phyloP scores from a whole-genome alignment of 768 basidiomycete species.

The Pleurotus tuoliensis region DNA sequence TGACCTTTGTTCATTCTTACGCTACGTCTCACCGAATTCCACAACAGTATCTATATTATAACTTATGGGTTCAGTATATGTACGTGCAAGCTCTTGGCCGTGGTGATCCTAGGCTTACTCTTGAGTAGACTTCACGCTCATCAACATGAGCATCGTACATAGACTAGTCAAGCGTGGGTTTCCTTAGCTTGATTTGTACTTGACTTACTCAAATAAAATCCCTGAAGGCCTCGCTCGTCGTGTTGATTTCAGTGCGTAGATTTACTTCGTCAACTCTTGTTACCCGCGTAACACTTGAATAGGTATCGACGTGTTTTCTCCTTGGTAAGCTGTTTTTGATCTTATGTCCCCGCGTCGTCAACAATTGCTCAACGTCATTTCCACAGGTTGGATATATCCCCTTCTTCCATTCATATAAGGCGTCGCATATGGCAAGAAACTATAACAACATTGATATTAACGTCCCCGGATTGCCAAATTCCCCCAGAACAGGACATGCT shows the following conservation, averaged over 20 bases:
- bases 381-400: conserved; percentile 52
- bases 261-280: not conserved
- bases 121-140: conserved; percentile 56
- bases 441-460: conserved; percentile 62
- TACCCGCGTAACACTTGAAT: not conserved
- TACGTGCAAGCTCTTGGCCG: conserved; percentile 23
- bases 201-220: not conserved
- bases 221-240: conserved; percentile 51
- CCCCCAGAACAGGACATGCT: conserved; percentile 51
- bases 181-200: not conserved
- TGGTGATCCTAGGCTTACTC: conserved; percentile 9
- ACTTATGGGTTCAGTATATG: conserved; percentile 70
- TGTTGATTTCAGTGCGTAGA: conserved; percentile 68
- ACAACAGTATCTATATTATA: conserved; percentile 38
- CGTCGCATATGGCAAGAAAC: conserved; percentile 82
- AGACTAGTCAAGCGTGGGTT: conserved; percentile 58
- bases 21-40: conserved; percentile 3
- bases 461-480: conserved; percentile 54
- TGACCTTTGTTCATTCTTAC: not conserved
- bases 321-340: conserved; percentile 39
- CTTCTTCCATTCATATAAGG: conserved; percentile 54
- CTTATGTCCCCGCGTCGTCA: too few relatives aligned
- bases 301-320: conserved; percentile 83
- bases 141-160: conserved; percentile 49
- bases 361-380: not conserved